Base-by-base conservation (phyloP, 148 eudicot genomes). In the Persicaria maculosa region DNA sequence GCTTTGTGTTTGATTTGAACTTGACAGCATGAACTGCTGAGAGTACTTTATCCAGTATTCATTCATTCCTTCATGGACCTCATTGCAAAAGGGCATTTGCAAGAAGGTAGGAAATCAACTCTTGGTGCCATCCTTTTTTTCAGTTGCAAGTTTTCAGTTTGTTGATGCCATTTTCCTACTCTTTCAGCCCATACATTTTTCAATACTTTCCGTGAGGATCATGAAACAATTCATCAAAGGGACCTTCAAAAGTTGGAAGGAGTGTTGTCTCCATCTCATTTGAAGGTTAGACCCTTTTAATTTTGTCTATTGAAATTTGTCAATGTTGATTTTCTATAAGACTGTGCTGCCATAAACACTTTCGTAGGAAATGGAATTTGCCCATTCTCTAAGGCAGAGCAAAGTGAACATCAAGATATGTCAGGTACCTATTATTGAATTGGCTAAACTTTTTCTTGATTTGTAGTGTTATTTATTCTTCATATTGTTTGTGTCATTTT, bases 41-140 rank as follows among this genome's bases (percentile, higher is more conserved):
- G 96, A 61, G 93, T 95, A 64, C 91, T 95, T 74, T 95, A 95
- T 82, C 97, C 99, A 73, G 97, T 92, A 58, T 95, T 90, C 84
- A 75, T 95, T 54, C 97, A 95, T 80, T 93, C 90, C 78, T 95
- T 92, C 86, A 95, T 95, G 99, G 97, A 95, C 85, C 96, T 95
- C 76, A 89, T 95, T 74, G 97, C 99, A 9, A 92, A 89, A 79
- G 96, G 99, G 68, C 88, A 95, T 71, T 81, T 95, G 78, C 91
- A 83, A 74, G 99, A 95, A 92, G 98, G 98, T 90, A 80, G 50
- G 75, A 54, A 40, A 12, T 57, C 8, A 17, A 6, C 36, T 36
- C 71, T 9, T 77, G 72, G 44, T 6, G 57, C 53, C 48, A 36
- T 48, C 7, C 55, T 48, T 22, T 1, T n/a, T 46, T 40, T 40